A percentile compares a stretch with the other conserved stretches of the same genome.
Evolutionary conservation across 169 alveolate genomes (phyloP).

Genomic region (Eimeria praecox): DNA sequence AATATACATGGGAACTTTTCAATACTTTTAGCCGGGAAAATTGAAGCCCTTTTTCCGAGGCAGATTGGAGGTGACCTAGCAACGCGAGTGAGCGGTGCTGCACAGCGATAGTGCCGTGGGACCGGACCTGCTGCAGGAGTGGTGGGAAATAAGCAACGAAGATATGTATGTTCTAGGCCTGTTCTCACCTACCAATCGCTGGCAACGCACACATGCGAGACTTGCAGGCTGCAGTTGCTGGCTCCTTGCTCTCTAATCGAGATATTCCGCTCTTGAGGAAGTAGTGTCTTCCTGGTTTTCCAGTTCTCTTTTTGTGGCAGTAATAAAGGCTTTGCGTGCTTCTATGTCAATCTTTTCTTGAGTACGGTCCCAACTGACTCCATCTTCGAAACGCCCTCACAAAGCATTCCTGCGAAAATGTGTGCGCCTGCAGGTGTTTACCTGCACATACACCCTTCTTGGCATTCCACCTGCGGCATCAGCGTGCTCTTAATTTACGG

Average conservation of each 20-base stretch:
- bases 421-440: background rate
- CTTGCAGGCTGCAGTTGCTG: background rate
- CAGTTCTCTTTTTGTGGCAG: background rate
- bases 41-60: background rate
- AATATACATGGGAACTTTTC: background rate
- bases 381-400: background rate
- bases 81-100: background rate
- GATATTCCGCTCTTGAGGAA: background rate
- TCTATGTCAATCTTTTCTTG: background rate
- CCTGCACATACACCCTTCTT: background rate
- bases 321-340: background rate
- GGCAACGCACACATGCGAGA: background rate
- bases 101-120: background rate
- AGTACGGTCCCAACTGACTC: background rate
- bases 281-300: background rate
- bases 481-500: background rate
- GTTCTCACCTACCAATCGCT: background rate
- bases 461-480: background rate
- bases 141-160: background rate
- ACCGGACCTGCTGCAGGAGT: background rate
- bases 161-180: background rate
- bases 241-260: background rate
- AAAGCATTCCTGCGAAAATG: background rate
- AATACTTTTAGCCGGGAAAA: background rate
- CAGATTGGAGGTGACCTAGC: slow-evolving; percentile 8